phyloP scores from a whole-genome alignment of 352 stramenopile species.

The Phytophthora brassicae region DNA sequence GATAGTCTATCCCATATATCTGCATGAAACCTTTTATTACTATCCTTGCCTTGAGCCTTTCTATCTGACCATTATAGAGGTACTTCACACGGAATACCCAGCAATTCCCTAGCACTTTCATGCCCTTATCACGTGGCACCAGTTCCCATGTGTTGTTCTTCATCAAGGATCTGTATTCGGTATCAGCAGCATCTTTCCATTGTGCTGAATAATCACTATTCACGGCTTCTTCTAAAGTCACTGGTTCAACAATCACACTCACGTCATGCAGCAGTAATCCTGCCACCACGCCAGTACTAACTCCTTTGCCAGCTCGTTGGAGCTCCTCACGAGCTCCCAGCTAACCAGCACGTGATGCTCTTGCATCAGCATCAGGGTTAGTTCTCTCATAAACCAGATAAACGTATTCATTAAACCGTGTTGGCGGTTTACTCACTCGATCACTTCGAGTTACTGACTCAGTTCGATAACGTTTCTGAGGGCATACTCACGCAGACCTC shows the following conservation, averaged over 20 bases:
- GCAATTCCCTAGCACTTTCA: slow-evolving; percentile 12
- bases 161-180: background rate
- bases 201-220: background rate
- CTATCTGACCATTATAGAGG: background rate
- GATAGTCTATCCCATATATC: slow-evolving; percentile 8
- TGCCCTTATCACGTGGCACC: slow-evolving; percentile 1
- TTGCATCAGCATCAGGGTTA: background rate
- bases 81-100: slow-evolving; percentile 13
- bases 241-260: background rate
- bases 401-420: slow-evolving; percentile 1
- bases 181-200: background rate
- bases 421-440: background rate
- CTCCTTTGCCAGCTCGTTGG: slow-evolving; percentile 9
- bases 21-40: slow-evolving; percentile 13
- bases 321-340: slow-evolving; percentile 1
- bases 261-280: background rate
- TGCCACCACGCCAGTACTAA: slow-evolving; percentile 3
- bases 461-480: background rate
- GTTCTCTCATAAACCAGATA: background rate
- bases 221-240: background rate
- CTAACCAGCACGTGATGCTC: background rate
- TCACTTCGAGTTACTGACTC: slow-evolving; percentile 10
- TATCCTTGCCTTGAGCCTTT: slow-evolving; percentile 4
- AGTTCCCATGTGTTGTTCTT: slow-evolving; percentile 6
- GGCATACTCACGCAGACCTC: background rate